These are phyloP conservation scores for Conticribra weissflogii DNA, from an alignment of 108 stramenopile species.

Conservation along the genomic window DNA sequence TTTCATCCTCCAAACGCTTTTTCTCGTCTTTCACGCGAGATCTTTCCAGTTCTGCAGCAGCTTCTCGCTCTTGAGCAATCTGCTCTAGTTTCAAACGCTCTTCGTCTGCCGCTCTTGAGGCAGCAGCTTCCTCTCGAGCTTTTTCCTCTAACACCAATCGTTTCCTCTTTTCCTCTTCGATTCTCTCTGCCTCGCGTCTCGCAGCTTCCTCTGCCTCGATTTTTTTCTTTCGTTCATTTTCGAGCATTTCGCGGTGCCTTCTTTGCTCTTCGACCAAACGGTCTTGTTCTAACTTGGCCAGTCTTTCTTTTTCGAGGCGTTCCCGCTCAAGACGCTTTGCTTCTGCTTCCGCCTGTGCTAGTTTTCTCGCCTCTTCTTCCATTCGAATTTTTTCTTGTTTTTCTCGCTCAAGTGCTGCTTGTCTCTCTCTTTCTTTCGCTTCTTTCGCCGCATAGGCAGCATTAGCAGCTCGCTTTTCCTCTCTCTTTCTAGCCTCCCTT, in stretches of 20 bases:
- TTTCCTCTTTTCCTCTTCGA: conserved; percentile 9
- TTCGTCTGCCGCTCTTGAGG: no score
- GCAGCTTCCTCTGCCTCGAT: conserved; percentile 2
- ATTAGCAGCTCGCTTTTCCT: neutral
- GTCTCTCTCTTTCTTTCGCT: neutral
- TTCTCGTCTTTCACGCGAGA: no score
- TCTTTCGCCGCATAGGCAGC: neutral
- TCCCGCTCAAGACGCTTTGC: conserved; percentile 5
- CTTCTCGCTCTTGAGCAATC: no score
- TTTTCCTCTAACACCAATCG: conserved; percentile 1
- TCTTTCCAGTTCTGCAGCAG: no score
- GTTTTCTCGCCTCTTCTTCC: conserved; percentile 1
- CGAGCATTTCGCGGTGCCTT: conserved; percentile 1
- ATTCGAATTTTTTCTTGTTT: conserved; percentile 7
- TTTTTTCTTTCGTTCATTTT: conserved; percentile 3
- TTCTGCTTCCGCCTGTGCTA: conserved; percentile 7
- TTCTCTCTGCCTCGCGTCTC: conserved; percentile 14
- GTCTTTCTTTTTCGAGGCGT: neutral
- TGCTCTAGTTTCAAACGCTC: no score
- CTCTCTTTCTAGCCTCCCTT: neutral
- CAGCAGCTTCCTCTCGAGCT: conserved; percentile 17
- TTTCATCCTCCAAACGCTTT: no score
- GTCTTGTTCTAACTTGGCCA: neutral
- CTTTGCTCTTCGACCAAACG: neutral
- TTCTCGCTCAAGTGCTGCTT: neutral